A percentile compares a stretch with the other conserved stretches of the same genome.
Conservation (phyloP, 495 filamentous ascomycete genomes). For the Aspergillus haitiensis region DNA sequence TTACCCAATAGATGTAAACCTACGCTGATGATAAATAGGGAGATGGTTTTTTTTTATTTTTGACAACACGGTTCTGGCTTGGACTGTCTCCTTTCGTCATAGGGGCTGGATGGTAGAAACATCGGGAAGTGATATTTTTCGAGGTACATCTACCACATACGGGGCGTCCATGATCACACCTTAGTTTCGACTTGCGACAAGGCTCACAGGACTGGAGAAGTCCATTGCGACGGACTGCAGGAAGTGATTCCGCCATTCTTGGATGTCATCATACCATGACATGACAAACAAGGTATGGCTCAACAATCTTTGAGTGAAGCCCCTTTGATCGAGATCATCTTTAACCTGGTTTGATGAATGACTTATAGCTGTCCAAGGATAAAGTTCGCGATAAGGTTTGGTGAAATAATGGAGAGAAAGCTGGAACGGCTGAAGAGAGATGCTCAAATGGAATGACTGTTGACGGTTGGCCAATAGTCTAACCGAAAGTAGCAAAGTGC, state of each 20-base stretch:
- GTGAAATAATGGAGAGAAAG: too few relatives aligned
- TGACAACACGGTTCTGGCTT: constrained; percentile 16
- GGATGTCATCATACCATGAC: background rate
- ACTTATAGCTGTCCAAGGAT: too few relatives aligned
- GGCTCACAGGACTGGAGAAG: constrained; percentile 53
- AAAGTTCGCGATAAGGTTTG: too few relatives aligned
- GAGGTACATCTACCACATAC: constrained; percentile 38
- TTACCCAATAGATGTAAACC: constrained; percentile 4
- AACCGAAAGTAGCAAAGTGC: too few relatives aligned
- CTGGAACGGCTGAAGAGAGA: too few relatives aligned
- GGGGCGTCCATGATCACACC: constrained; percentile 48
- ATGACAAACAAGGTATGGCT: background rate
- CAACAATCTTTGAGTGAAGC: background rate
- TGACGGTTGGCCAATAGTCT: too few relatives aligned
- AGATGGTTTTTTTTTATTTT: constrained; percentile 19
- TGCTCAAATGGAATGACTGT: too few relatives aligned
- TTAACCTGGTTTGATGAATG: background rate
- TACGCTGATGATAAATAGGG: constrained; percentile 34
- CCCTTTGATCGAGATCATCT: background rate
- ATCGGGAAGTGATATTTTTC: constrained; percentile 36
- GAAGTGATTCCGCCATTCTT: constrained; percentile 15
- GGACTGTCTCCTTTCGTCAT: constrained; percentile 38
- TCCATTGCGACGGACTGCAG: constrained; percentile 47
- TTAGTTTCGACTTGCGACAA: constrained; percentile 53
- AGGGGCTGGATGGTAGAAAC: constrained; percentile 48